phyloP scores from a whole-genome alignment of 2,329 filamentous ascomycete species.

The Chaetomium olivaceum region DNA sequence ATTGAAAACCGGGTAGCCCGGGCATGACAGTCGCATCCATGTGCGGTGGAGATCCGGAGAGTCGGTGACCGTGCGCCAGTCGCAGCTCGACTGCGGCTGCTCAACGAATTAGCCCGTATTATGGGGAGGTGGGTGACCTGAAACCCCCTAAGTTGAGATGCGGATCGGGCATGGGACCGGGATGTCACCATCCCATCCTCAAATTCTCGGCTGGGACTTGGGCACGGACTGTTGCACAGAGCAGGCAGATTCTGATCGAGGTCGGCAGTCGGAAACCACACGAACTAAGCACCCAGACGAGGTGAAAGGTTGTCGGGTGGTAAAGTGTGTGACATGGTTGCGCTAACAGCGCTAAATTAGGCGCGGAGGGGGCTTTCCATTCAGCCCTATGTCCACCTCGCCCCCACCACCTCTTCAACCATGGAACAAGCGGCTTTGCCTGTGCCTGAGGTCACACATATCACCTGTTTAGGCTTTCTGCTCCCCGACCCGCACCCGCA shows the following conservation, averaged over 20 bases:
- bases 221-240: neutral
- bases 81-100: neutral
- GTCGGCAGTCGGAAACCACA: too few relatives aligned
- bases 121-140: neutral
- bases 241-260: neutral
- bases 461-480: neutral
- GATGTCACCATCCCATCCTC: neutral
- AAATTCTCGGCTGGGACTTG: neutral
- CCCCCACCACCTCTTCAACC: neutral
- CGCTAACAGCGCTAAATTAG: conserved; percentile 12
- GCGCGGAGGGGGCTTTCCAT: neutral
- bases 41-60: neutral
- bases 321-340: neutral
- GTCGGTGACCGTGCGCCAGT: neutral
- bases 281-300: too few relatives aligned
- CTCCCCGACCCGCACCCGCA: neutral
- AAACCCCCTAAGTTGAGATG: neutral
- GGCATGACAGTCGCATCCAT: neutral
- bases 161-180: neutral
- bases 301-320: neutral
- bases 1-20: neutral
- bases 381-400: conserved; percentile 12
- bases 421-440: neutral
- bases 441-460: neutral
- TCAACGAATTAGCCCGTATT: neutral